Evolutionary conservation across 2,329 filamentous ascomycete species (phyloP), one percentile per base, ranked within the genome.

Genomic region (Ophiocordyceps sinensis): DNA sequence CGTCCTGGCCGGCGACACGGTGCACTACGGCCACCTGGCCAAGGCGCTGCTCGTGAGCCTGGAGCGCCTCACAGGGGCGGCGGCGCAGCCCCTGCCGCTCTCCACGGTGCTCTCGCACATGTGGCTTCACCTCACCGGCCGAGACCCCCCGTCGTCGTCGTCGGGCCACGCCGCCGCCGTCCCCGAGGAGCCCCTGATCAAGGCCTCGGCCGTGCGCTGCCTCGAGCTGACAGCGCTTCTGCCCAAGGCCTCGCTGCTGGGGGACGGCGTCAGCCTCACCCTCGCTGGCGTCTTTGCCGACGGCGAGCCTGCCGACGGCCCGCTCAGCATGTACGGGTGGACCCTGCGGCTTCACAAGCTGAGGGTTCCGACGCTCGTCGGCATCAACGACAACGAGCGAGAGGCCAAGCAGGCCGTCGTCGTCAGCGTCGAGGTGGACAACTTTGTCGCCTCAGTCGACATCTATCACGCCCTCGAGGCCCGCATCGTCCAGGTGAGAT

Each of bases 21-120:
- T 86, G 21, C 80, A 88, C 61, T 88, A 88, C 52, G 82, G 83
- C 2, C 68, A 64, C 10, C 66, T 87, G 13, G 79, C 76, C 62
- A 85, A 86, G 60, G 66, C 67, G 0, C 66, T 87, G 13, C 61
- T 80, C 28, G 57, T 59, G 21, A 63, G 62, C 12, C 53, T 79
- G 23, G 56, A 60, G 37, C 45, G 56, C n/a, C 49, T 54, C 14
- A 36, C 37, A 26, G 36, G 14, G 13, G 15, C 1, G 10, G 15
- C 32, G n/a, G n/a, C 14, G 32, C 23, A 19, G 32, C 32, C 32
- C 3, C 32, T 41, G 30, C 45, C 48, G 3, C 48, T 62, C 40
- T 49, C 49, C 14, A 47, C 45, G 5, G 47, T 61, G 26, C 40
- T 65, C 31, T 47, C 55, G 39, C 45, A 41, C 21, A 49, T 64